Evolutionary conservation across 1,284 basidiomycete genomes (phyloP), one percentile per base, ranked within the genome.

Genomic region (Boletus nobilissimus): DNA sequence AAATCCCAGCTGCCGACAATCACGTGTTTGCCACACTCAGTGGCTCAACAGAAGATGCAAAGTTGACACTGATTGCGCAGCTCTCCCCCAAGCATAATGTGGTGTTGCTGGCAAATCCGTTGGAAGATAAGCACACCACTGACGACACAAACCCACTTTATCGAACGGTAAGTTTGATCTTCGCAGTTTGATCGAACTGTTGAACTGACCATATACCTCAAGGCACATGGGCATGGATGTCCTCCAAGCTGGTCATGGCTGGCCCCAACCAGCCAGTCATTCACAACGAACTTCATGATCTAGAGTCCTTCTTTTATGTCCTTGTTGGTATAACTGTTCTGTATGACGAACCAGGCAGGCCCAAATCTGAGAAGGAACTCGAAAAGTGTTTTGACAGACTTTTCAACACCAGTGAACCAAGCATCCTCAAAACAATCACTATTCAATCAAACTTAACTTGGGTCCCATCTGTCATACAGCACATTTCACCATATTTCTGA

Each of bases 171-270:
- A 68, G 46, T 36, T 36, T 48, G 46, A 18, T 48, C 16, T 48
- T 48, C 22, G 13, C 32, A 68, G 11, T 36, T 51, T 51, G 3
- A 32, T 11, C 22, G 16, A 32, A 48, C 9, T 67, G 46, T 6
- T 26, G 51, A 69, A 9, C 26, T 69, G 32, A 69, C 26, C 5
- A 24, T 39, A 32, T 2, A 32, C 2, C 19, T 5, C 9, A 68
- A 65, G 51, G 70, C 5, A 77, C 40, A 11, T 76, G 75, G 67
- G n/a, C 51, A 2, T 76, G 72, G 72, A 74, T 70, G 72, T 70
- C 63, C 7, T 32, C 51, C 0, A 34, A 76, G 36, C 54, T 76
- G 3, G 40, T 70, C 9, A 69, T 76, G 72, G 72, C 62, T 0
- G 63, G 75, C 36, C 67, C 67, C 8, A 48, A 48, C 4, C 67